Evolutionary conservation across 2,329 filamentous ascomycete genomes (phyloP), one percentile per base, ranked within the genome.

Genomic region (Penicillium aurantiogriseum): DNA sequence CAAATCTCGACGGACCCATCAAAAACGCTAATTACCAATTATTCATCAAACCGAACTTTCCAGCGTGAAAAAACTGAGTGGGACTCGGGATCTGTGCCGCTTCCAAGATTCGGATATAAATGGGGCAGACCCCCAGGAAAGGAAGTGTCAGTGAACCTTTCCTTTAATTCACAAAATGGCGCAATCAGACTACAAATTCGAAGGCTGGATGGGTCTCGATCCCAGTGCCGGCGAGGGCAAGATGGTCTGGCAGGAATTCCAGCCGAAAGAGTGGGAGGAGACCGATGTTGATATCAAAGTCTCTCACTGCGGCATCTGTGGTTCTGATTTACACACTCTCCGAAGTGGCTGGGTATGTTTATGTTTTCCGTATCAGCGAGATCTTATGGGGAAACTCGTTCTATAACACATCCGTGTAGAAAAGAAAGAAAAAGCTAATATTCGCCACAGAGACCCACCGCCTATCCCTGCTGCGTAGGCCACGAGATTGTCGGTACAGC

Each of bases 241-340:
- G 53, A 81, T 85, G 77, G 76, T 74, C 35, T 84, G 81, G 81
- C 73, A 79, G 40, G 71, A 81, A 55, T 88, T 82, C 54, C 78
- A 85, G 71, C 85, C 85, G 38, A 88, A 88, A 77, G 73, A 76
- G n/a, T 88, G 85, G 82, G 81, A 85, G 44, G 86, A 88, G 69
- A 82, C 79, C 27, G 85, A 88, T 60, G 74, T 88, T 54, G 85
- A 88, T 66, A 87, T 88, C 63, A 80, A 84, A 67, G 74, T 88
- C 62, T 81, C 82, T 0, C 83, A 87, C 75, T 88, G 84, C 63
- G 85, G 86, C 59, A 81, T 89, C 61, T 89, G 86, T 68, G 86
- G 84, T 54, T 82, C 81, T 0, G 85, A 88, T 62, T 49, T 87
- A 36, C 85, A 87, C 71, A 80, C 74, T 4, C 74, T 87, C 4